Evolutionary conservation across 306 rosid genomes (phyloP).

Genomic region (Cicer pinnatifidum): DNA sequence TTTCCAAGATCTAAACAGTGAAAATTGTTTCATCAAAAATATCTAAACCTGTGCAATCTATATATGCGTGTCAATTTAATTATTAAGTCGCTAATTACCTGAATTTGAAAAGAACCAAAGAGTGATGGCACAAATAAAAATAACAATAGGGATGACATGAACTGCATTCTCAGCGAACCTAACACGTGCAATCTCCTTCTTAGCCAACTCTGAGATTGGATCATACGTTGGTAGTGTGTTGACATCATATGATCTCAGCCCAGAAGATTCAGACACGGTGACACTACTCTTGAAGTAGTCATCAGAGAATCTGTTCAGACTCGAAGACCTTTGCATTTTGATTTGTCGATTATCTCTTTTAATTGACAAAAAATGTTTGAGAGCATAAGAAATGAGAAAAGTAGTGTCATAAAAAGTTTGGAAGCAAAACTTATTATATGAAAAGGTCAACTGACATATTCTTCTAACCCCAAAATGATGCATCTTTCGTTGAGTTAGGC

Average conservation of each 20-base stretch:
- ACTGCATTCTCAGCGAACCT: conserved; percentile 72
- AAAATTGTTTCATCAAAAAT: too few relatives aligned
- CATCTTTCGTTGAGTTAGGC: conserved; percentile 37
- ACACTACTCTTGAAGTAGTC: conserved; percentile 47
- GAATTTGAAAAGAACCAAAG: conserved; percentile 75
- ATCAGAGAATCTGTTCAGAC: conserved; percentile 71
- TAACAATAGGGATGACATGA: conserved; percentile 70
- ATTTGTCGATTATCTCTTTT: too few relatives aligned
- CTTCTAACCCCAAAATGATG: conserved; percentile 21
- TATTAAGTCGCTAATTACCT: not conserved
- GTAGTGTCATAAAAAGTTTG: too few relatives aligned
- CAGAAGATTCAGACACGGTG: not conserved
- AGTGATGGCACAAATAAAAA: conserved; percentile 56
- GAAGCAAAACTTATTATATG: too few relatives aligned
- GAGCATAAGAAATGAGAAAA: too few relatives aligned
- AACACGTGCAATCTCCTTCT: conserved; percentile 67
- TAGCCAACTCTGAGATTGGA: conserved; percentile 60
- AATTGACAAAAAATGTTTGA: too few relatives aligned
- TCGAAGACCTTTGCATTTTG: conserved; percentile 68
- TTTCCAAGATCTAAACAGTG: too few relatives aligned
- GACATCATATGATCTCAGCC: conserved; percentile 49
- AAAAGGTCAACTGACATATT: too few relatives aligned
- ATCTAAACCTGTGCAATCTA: too few relatives aligned
- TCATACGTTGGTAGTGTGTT: conserved; percentile 50
- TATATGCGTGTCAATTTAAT: too few relatives aligned